phyloP scores from a whole-genome alignment of 805 yeast species.

The Vanderwaltozyma yarrowii region DNA sequence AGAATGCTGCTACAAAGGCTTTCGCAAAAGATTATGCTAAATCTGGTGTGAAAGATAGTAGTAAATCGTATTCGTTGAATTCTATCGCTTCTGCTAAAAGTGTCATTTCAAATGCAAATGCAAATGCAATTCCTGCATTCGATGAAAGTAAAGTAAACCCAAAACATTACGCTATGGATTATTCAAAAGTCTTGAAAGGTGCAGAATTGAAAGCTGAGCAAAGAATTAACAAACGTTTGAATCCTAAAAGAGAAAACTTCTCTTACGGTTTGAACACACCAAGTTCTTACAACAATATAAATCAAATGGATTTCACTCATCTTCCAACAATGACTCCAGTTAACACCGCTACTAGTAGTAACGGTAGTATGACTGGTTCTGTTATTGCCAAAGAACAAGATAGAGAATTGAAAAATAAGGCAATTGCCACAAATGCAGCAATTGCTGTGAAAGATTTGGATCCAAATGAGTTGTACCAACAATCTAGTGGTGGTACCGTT shows the following conservation, averaged over 20 bases:
- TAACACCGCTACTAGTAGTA: no score
- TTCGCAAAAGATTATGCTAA: conserved; percentile 6
- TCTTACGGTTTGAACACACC: conserved; percentile 13
- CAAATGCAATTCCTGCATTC: not conserved
- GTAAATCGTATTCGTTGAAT: conserved; percentile 11
- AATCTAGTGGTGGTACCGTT: conserved; percentile 1
- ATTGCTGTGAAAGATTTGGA: conserved; percentile 31
- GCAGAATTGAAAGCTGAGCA: conserved; percentile 24
- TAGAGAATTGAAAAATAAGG: not conserved
- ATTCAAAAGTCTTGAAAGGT: conserved; percentile 22
- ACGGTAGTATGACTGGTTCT: no score
- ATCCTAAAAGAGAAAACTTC: conserved; percentile 13
- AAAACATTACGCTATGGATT: conserved; percentile 10
- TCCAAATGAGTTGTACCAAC: conserved; percentile 21
- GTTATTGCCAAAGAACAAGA: no score
- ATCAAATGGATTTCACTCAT: conserved; percentile 6
- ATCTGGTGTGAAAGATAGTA: not conserved
- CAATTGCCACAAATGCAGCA: conserved; percentile 34
- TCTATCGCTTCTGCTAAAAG: conserved; percentile 10
- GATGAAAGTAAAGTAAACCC: not conserved
- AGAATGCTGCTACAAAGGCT: conserved; percentile 25
- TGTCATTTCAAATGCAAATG: not conserved
- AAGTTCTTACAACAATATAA: not conserved
- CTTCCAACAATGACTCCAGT: not conserved
- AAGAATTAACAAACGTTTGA: conserved; percentile 15